These are phyloP conservation scores for Sechiopsis laciniata DNA, from an alignment of 306 rosid species.

Conservation along the genomic window DNA sequence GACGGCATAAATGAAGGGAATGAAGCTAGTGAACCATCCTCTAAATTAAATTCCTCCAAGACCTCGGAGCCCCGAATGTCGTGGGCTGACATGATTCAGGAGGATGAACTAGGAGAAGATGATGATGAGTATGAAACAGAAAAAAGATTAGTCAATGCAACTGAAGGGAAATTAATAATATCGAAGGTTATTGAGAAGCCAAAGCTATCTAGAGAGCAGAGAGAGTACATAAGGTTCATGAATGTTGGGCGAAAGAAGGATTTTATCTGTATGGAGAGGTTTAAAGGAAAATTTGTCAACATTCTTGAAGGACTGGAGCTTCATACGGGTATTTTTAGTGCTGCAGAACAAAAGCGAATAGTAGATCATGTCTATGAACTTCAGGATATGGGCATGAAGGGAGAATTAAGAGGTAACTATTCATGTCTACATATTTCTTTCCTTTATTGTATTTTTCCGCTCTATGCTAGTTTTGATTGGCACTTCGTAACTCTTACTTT, in stretches of 20 bases:
- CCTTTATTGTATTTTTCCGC: too few species aligned
- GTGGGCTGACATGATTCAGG: conserved; percentile 99
- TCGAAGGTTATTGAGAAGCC: conserved; percentile 48
- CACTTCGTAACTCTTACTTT: too few species aligned
- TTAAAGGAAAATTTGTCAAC: conserved; percentile 57
- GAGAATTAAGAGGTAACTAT: conserved; percentile 69
- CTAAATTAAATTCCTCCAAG: conserved; percentile 26
- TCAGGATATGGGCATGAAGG: conserved; percentile 66
- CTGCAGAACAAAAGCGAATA: conserved; percentile 82
- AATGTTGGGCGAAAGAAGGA: conserved; percentile 56
- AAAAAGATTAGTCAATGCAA: conserved; percentile 32
- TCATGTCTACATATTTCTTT: conserved; percentile 7
- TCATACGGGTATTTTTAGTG: conserved; percentile 73
- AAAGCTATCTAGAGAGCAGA: conserved; percentile 62
- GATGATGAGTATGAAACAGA: conserved; percentile 30
- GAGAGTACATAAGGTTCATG: conserved; percentile 66
- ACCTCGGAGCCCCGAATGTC: conserved; percentile 42
- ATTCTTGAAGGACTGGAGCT: conserved; percentile 88
- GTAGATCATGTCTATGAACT: conserved; percentile 45
- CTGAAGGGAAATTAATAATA: conserved; percentile 31
- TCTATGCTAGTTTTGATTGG: too few species aligned
- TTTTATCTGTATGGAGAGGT: conserved; percentile 63
- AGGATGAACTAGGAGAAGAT: conserved; percentile 69
- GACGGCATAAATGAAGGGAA: conserved; percentile 27
- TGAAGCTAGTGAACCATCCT: conserved; percentile 22